Evolutionary conservation across 2,329 filamentous ascomycete genomes (phyloP), one percentile per base, ranked within the genome.

Genomic region (Aspergillus amoenus): DNA sequence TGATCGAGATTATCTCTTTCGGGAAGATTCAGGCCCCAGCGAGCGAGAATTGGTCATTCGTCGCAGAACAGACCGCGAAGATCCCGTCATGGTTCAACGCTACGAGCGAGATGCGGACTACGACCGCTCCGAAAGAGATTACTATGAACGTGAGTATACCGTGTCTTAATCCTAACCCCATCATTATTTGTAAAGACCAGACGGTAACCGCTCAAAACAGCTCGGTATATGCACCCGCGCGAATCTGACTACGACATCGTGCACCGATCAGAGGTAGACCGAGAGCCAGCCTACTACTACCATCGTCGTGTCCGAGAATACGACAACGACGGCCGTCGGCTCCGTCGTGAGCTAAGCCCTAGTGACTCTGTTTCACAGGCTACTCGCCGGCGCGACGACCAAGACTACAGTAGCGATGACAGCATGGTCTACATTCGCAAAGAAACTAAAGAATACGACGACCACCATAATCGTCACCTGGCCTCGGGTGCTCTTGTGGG

Each of bases 401-500:
- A 73, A 32, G 79, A 77, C 60, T 84, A 82, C 67, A 84, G 75
- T 64, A 80, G 84, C 64, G 84, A 87, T 65, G 84, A 87, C 60
- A 85, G 84, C 64, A 81, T 83, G 66, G 82, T 86, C 54, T 85
- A 86, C 64, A 75, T 85, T 39, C 81, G 81, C 63, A 80, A 81
- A 73, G 79, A 81, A 58, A 73, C 70, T 24, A 69, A 69, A 6
- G 73, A 75, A 39, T 71, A 74, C 45, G 75, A 78, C 11, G 79
- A 79, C 52, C 78, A 84, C 60, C 81, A 81, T 62, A 73, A 73
- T 50, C 82, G 82, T 32, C 82, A 87, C 66, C 70, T 88, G 44
- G 84, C 84, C n/a, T 84, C 85, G 65, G 85, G 85, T 46, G 83
- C 83, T 24, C 71, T 86, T 52, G 82, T 82, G 42, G 85, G 84